These are phyloP conservation scores for Hericium alpestre DNA, from an alignment of 768 basidiomycete species.

Conservation along the genomic window DNA sequence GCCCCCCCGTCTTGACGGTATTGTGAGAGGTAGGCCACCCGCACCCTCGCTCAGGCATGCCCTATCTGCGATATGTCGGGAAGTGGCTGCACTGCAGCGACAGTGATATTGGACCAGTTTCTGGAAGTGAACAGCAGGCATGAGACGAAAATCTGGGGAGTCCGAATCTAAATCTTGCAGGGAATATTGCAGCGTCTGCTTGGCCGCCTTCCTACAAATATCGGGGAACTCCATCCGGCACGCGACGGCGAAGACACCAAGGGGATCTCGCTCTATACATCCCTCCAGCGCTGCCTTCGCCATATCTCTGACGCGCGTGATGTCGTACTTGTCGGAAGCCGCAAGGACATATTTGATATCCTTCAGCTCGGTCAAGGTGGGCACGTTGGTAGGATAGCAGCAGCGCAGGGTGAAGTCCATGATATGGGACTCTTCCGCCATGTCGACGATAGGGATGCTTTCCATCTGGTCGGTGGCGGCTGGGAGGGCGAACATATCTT, in stretches of 20 bases:
- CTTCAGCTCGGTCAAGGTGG: not conserved
- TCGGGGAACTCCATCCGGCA: not conserved
- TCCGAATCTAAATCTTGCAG: not conserved
- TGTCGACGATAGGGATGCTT: not conserved
- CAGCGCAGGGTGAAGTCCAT: not conserved
- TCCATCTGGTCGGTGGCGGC: not conserved
- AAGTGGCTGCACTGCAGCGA: not conserved
- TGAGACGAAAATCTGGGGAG: not conserved
- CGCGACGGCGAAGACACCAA: not conserved
- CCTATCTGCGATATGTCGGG: not conserved
- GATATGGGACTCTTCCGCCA: not conserved
- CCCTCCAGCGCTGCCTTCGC: not conserved
- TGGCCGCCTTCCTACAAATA: not conserved
- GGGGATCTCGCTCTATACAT: not conserved
- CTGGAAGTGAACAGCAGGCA: not conserved
- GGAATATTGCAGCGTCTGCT: not conserved
- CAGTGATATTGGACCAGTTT: not conserved
- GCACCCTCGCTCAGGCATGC: no score
- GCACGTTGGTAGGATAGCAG: not conserved
- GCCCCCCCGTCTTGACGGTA: no score
- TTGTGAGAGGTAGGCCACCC: no score
- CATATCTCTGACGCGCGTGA: not conserved
- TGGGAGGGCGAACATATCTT: not conserved
- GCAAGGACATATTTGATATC: not conserved
- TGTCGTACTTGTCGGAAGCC: not conserved